Base-by-base conservation (phyloP, 129 eudicot species). In the Escallonia rubra region DNA sequence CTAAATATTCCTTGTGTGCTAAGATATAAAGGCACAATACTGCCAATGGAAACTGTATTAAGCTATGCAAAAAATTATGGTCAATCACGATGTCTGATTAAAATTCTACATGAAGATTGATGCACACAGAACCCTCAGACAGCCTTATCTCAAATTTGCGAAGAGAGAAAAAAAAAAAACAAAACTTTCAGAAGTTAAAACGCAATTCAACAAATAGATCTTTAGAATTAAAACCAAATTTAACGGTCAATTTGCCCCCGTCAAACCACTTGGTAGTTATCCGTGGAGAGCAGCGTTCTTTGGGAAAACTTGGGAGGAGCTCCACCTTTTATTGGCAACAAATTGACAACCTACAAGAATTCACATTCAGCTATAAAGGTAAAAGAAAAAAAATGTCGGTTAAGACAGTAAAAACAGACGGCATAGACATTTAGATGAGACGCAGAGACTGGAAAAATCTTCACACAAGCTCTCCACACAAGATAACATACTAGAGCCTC, bases 261-360 rank as follows among this genome's bases (percentile, higher is more conserved):
- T 10, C 79, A 94, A 50, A 87, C 90, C 48, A 94, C 87, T 81
- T 94, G 95, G 84, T 86, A 94, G 65, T 76, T 86, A 65, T 93
- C 97, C 1, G 97, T 84, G 59, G 82, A 65, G 8, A 94, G 79
- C 64, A 75, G 75, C 16, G 84, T 79, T 76, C 99, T 89, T 76
- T 89, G 90, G 52, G 93, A 69, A 75, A 62, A 86, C 84, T 80
- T 86, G n/a, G 99, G 99, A 45, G 90, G 82, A 41, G 85, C 58
- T 58, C 92, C 97, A 41, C 93, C 92, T 77, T 73, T 89, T 72
- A 86, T 76, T 14, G 96, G 97, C 78, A 89, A 74, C 50, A 94
- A 67, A 57, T 75, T 89, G 61, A 76, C 66, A 63, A 94, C 95
- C 99, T 93, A 72, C 69, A 74, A n/a, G 54, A 10, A 43, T 52